These are phyloP conservation scores for Pascua guehoae DNA, from an alignment of 1,284 basidiomycete species.

Conservation along the genomic window DNA sequence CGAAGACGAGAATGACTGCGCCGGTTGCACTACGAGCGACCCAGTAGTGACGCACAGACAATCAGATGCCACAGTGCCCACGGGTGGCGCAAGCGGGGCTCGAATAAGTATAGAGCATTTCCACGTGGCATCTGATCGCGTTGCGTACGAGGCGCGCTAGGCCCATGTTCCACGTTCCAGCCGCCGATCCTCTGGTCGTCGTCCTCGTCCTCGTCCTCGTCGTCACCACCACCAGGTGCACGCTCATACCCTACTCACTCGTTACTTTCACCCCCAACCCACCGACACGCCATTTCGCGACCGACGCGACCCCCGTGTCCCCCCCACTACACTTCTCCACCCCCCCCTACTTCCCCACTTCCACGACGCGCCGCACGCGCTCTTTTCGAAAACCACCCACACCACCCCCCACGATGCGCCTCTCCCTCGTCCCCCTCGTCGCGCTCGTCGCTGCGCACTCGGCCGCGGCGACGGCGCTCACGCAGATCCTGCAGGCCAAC, in stretches of 20 bases:
- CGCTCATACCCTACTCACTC: background rate
- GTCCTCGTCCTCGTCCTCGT: too few species aligned
- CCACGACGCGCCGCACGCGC: background rate
- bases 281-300: background rate
- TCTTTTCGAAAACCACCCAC: background rate
- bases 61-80: too few species aligned
- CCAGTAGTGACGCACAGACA: too few species aligned
- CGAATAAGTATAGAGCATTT: background rate
- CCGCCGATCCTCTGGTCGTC: too few species aligned
- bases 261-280: background rate
- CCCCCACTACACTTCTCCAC: background rate
- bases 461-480: conserved; percentile 64
- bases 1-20: too few species aligned
- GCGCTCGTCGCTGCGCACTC: conserved; percentile 16
- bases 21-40: too few species aligned
- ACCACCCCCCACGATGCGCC: conserved; percentile 4
- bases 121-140: background rate
- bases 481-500: conserved; percentile 78
- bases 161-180: too few species aligned
- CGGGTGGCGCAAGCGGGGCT: background rate
- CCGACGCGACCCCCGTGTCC: background rate
- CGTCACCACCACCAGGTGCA: too few species aligned
- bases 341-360: background rate
- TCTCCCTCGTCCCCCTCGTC: conserved; percentile 3
- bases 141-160: too few species aligned